Evolutionary conservation across 495 filamentous ascomycete genomes (phyloP).

Genomic region (Aspergillus ellipticus): DNA sequence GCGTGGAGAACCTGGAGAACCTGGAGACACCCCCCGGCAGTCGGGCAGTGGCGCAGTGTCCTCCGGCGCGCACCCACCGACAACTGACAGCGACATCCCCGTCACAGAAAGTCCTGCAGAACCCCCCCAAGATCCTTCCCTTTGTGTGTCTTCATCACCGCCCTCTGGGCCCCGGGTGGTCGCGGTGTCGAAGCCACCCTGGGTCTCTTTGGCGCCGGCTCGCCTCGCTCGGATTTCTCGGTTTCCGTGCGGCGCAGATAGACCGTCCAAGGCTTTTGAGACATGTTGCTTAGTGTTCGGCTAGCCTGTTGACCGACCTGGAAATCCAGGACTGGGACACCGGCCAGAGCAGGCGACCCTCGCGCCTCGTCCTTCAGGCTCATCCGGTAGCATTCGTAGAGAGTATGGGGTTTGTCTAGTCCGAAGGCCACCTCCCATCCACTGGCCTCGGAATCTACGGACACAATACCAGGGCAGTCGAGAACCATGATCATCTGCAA

Average conservation of each 20-base stretch:
- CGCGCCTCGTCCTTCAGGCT: constrained; percentile 3
- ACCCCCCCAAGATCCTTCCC: constrained; percentile 18
- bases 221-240: background rate
- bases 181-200: constrained; percentile 5
- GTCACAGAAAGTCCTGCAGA: constrained; percentile 24
- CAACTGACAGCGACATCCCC: background rate
- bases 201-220: constrained; percentile 9
- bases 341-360: background rate
- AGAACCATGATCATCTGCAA: constrained; percentile 26
- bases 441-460: background rate
- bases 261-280: background rate
- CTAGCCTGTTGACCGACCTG: constrained; percentile 17
- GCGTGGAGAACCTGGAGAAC: no score
- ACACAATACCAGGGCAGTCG: constrained; percentile 18
- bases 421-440: constrained; percentile 10
- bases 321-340: constrained; percentile 21
- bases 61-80: constrained; percentile 1
- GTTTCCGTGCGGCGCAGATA: constrained; percentile 12
- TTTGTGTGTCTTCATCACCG: constrained; percentile 25
- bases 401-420: constrained; percentile 1
- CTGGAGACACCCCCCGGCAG: background rate
- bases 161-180: constrained; percentile 5
- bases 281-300: background rate
- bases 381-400: constrained; percentile 16
- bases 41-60: constrained; percentile 4